Base-by-base conservation (phyloP, 2,329 filamentous ascomycete species). In the Aspergillus unguis region DNA sequence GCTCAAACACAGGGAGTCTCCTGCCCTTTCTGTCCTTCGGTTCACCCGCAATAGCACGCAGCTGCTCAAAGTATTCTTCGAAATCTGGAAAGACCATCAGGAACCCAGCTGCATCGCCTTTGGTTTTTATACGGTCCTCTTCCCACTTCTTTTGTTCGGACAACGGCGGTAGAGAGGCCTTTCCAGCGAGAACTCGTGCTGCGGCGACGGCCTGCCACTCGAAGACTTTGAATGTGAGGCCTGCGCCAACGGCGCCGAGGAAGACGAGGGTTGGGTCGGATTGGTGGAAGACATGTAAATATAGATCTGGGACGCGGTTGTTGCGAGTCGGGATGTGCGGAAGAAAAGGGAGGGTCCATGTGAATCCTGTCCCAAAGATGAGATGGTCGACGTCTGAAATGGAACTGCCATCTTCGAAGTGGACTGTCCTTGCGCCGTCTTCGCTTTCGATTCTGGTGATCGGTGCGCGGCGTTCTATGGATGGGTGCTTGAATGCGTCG, bases 351-450 rank as follows among this genome's bases (percentile, higher is more conserved):
- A 86, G 64, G 0, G 81, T 82, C 82, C 82, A 87, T 27, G 74
- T 78, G 64, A 85, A 87, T 0, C 85, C 85, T 0, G 85, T 88
- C 25, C 83, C 84, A 53, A 87, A 85, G 57, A 88, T 80, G 55
- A 88, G 75, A 59, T 80, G 64, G 64, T 88, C 85, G 10, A 87
- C 79, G 17, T 79, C 71, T 0, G 72, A 57, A 5, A 84, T 72
- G 0, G 64, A 71, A 1, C 71, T 77, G 2, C 83, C 83, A 56
- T 86, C 81, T 32, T 76, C 71, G 44, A 87, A 81, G 37, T 67
- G 51, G 52, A 81, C 72, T 0, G 85, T 79, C 25, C 76, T 67
- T 73, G 35, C 77, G 70, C 25, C 73, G 60, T 32, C 67, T 44
- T 54, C 82, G 80, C n/a, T 68, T 57, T 52, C 55, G 31, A 68